These are phyloP conservation scores for Nyssa sinensis DNA, from an alignment of 148 eudicot genomes.

Conservation along the genomic window DNA sequence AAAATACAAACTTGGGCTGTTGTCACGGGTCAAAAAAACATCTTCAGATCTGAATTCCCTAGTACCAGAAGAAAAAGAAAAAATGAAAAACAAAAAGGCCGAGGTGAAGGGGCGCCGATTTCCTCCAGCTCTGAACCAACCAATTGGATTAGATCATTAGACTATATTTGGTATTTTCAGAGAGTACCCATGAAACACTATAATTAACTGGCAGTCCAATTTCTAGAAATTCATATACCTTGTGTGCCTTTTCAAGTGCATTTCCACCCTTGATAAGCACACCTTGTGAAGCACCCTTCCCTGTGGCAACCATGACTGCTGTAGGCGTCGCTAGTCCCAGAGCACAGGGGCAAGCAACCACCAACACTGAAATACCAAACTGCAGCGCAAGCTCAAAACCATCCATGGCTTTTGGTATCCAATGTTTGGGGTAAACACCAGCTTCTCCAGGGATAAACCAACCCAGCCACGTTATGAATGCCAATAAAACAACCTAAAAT, in stretches of 20 bases:
- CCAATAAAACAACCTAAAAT: constrained; percentile 71
- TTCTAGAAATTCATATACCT: constrained; percentile 39
- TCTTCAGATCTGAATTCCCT: too few species aligned
- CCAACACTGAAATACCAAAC: constrained; percentile 92
- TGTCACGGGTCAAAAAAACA: too few species aligned
- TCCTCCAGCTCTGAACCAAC: neutral
- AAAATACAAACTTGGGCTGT: neutral
- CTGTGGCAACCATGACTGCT: constrained; percentile 98
- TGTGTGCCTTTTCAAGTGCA: constrained; percentile 95
- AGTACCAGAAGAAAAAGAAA: neutral
- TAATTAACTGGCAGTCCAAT: neutral
- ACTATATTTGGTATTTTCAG: neutral
- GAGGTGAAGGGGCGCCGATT: neutral
- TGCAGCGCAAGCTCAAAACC: constrained; percentile 94
- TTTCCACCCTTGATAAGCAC: constrained; percentile 94
- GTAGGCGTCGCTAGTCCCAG: constrained; percentile 98
- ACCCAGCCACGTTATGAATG: constrained; percentile 77
- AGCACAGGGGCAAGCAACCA: constrained; percentile 99
- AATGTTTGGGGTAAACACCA: constrained; percentile 67
- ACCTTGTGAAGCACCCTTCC: constrained; percentile 96
- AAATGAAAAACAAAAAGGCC: neutral
- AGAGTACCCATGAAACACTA: neutral
- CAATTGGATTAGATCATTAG: neutral
- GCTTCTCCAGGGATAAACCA: constrained; percentile 81
- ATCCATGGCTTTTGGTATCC: constrained; percentile 92